These are phyloP conservation scores for Cystofilobasidium bisporidii DNA, from an alignment of 768 basidiomycete genomes.

Conservation along the genomic window DNA sequence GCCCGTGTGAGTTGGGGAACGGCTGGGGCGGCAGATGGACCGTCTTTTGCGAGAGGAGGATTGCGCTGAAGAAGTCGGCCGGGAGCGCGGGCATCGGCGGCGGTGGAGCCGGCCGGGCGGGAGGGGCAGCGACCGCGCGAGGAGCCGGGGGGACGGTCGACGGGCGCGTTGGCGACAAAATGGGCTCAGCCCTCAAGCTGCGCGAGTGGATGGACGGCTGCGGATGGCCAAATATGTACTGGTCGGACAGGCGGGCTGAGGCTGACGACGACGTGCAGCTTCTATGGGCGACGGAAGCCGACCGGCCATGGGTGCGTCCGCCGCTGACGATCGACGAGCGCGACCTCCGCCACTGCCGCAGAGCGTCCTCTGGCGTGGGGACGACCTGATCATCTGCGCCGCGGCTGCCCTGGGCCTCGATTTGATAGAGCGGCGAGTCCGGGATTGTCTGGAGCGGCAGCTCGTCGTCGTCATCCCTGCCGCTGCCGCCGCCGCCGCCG, in stretches of 20 bases:
- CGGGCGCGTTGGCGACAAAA: background rate
- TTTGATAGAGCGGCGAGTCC: background rate
- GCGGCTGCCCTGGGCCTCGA: background rate
- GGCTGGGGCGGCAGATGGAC: conserved; percentile 21
- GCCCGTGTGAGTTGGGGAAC: background rate
- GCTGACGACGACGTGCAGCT: background rate
- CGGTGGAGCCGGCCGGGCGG: background rate
- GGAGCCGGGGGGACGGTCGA: no score
- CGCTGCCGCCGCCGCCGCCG: no score
- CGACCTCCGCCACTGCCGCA: background rate
- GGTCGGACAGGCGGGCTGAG: background rate
- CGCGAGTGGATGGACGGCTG: background rate
- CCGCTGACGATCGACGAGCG: background rate
- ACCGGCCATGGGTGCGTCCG: background rate
- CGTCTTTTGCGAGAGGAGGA: conserved; percentile 18
- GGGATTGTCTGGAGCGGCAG: conserved; percentile 1
- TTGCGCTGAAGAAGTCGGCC: conserved; percentile 4
- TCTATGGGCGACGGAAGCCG: background rate
- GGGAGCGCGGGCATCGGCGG: background rate
- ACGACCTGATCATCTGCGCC: background rate
- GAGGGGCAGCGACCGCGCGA: no score
- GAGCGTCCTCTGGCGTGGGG: background rate
- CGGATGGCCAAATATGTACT: background rate
- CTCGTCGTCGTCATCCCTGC: background rate
- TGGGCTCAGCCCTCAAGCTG: background rate